Evolutionary conservation across 805 yeast genomes (phyloP), one percentile per base, ranked within the genome.

Genomic region (Lachancea nothofagi): DNA sequence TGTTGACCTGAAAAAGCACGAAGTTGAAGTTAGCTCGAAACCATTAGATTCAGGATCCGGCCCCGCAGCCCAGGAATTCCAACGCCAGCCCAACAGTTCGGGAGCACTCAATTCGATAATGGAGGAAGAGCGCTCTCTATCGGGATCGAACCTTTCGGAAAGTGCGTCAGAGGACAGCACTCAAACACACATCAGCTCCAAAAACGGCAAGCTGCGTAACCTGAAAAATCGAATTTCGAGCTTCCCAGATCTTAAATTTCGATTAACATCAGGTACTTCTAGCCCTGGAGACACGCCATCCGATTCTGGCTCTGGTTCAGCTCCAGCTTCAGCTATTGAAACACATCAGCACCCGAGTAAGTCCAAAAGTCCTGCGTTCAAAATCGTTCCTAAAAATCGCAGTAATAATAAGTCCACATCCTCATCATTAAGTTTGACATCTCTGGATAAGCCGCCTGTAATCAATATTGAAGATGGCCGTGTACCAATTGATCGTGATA

Each of bases 161-260:
- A 18, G 40, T 28, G 19, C 36, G 24, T 21, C 29, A 15, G n/a
- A 28, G 10, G 43, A 36, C 12, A 14, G 31, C 32, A 27, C 33
- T 7, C 35, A 38, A 7, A n/a, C 19, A 14, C 24, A 22, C 33
- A 26, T 25, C 22, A 19, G 13, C 14, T 15, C 20, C 14, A 29
- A 22, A 26, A 23, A 41, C 14, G 43, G 49, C 20, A 53, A 42
- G 40, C 45, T 57, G 36, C 51, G 50, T 31, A 40, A 46, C 22
- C 24, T 57, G 23, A 49, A 41, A 40, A 44, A 46, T 29, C 51
- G 49, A 22, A 50, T 57, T 13, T 33, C 33, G 35, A 49, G 53
- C 26, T 43, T 49, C 7, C 45, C 55, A 7, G 57, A 54, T 18
- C 35, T 52, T n/a, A 44, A 41, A n/a, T 42, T 49, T 19, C 46